phyloP scores from a whole-genome alignment of 768 basidiomycete species.

The Rhodosporidiobolus odoratus region DNA sequence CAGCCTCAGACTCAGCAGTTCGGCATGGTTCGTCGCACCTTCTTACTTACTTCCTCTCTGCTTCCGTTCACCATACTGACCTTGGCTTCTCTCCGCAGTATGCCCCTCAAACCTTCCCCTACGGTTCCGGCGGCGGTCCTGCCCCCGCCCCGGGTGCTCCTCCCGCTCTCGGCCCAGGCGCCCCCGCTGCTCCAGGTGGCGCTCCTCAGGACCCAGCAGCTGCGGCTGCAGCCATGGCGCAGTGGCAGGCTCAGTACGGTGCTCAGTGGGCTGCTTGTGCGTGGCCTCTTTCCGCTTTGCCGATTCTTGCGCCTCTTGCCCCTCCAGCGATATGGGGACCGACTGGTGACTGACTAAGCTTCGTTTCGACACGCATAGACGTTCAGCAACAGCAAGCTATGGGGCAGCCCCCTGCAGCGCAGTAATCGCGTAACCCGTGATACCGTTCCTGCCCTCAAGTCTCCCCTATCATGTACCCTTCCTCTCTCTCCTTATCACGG shows the following conservation, averaged over 20 bases:
- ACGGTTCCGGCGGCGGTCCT: neutral
- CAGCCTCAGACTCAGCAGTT: neutral
- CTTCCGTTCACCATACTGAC: neutral
- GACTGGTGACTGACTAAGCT: neutral
- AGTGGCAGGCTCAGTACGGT: conserved; percentile 68
- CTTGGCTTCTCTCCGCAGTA: neutral
- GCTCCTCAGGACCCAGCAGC: conserved; percentile 38
- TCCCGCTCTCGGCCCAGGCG: conserved; percentile 53
- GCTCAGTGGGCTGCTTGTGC: conserved; percentile 55
- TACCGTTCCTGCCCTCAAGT: neutral
- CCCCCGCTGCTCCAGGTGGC: conserved; percentile 43
- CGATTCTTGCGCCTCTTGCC: neutral
- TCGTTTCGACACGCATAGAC: neutral
- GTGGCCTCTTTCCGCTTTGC: neutral
- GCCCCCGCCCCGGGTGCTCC: neutral
- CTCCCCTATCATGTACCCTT: neutral
- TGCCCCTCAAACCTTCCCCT: neutral
- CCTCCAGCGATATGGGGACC: neutral
- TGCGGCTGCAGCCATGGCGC: conserved; percentile 18
- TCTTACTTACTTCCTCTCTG: neutral
- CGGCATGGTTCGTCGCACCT: neutral
- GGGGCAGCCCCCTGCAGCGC: conserved; percentile 2
- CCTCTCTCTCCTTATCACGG: neutral
- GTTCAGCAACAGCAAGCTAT: conserved; percentile 25
- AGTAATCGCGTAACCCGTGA: neutral